These are phyloP conservation scores for Mortierella claussenii DNA, from an alignment of 192 early-diverging fungal species.

Conservation along the genomic window DNA sequence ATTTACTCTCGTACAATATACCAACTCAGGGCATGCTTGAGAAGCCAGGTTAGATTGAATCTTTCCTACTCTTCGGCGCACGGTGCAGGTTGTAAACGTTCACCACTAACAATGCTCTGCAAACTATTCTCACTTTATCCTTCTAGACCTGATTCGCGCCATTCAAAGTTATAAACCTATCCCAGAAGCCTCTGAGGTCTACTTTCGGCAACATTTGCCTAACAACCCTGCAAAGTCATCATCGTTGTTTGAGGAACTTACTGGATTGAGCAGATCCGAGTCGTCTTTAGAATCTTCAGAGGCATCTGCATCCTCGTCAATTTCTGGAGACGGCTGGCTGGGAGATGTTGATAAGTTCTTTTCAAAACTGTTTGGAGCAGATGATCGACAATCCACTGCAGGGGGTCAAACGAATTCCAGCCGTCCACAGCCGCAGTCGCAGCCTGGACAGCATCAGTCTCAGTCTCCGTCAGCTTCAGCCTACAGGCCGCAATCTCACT, in stretches of 20 bases:
- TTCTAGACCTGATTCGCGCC: constrained; percentile 32
- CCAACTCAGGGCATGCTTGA: constrained; percentile 51
- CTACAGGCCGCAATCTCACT: background rate
- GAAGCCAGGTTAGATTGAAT: constrained; percentile 42
- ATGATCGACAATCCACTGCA: constrained; percentile 9
- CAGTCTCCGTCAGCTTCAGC: constrained; percentile 5
- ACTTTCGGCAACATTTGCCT: constrained; percentile 33
- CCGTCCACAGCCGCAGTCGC: constrained; percentile 27
- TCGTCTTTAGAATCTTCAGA: constrained; percentile 30
- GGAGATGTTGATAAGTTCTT: constrained; percentile 44
- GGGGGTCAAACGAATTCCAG: constrained; percentile 3
- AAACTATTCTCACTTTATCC: no score
- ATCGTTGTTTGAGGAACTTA: constrained; percentile 26
- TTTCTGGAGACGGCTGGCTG: constrained; percentile 13
- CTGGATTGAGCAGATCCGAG: constrained; percentile 23
- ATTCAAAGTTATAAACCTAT: constrained; percentile 47
- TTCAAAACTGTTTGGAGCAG: constrained; percentile 17
- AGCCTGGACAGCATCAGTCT: constrained; percentile 12
- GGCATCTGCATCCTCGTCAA: constrained; percentile 15
- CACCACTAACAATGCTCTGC: no score
- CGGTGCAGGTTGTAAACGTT: no score
- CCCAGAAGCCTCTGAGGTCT: constrained; percentile 37
- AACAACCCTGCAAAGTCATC: constrained; percentile 15
- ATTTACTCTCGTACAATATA: constrained; percentile 40
- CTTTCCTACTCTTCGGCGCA: no score